Base-by-base conservation (phyloP, 768 basidiomycete species). In the Phlegmacium glaucopus region DNA sequence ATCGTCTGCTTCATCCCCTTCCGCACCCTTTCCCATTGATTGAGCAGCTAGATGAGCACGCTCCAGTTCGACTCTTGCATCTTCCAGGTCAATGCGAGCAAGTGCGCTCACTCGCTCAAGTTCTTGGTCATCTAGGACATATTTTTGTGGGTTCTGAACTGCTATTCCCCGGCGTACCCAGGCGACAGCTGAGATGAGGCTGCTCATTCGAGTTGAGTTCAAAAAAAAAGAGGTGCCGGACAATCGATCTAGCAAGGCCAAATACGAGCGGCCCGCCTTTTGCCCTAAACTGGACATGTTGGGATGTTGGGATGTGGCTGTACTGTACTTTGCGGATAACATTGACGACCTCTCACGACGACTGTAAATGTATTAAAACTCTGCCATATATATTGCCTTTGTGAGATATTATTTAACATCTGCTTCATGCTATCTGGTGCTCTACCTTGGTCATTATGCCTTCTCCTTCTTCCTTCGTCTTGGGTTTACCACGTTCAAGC, bases 51-150 rank as follows among this genome's bases (percentile, higher is more conserved):
- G 75, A 64, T 87, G 87, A 26, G 90, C 90, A 22, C 83, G 78
- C 70, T 90, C 82, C 13, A 94, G 77, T 64, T 94, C 94, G 55
- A 82, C 72, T 47, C 83, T 82, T 8, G 94, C 94, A 72, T 94
- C 92, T 53, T 95, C 93, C 26, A 95, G 79, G 60, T 94, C 87
- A 48, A 93, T 87, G 44, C 82, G 72, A 11, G 94, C 92, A 18
- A 99, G 77, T 16, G 85, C 76, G 55, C 91, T 92, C 42, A 98
- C 90, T 18, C 96, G 82, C 60, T 87, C 82, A 10, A 98, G 75
- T 67, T 99, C 96, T 43, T 80, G 71, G 60, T 94, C 90, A 60
- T 96, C 92, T 26, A 98, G 82, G 43, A 87, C 77, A 66, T 98
- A 98, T 72, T 89, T 92, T 60, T 72, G 68, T 2, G 96, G 95